These are phyloP conservation scores for Monosporascus sp. DNA, from an alignment of 2,329 filamentous ascomycete species.

Conservation along the genomic window DNA sequence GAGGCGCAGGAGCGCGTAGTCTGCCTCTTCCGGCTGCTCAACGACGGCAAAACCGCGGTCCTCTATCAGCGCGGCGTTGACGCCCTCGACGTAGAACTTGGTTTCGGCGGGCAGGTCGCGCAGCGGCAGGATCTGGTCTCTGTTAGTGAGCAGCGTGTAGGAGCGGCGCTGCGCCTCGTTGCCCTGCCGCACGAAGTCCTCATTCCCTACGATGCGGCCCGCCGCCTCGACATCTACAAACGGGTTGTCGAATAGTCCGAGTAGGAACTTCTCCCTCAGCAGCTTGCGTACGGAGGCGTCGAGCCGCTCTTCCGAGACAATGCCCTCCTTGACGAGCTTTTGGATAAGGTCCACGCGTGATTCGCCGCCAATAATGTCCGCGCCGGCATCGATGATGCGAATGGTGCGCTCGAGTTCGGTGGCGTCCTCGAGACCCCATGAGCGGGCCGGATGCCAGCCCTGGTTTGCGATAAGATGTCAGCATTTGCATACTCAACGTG, in stretches of 20 bases:
- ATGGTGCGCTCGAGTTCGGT: constrained; percentile 35
- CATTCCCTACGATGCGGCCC: constrained; percentile 36
- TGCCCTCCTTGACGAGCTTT: constrained; percentile 36
- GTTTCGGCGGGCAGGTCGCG: constrained; percentile 2
- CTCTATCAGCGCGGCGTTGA: constrained; percentile 23
- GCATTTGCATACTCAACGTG: too few species aligned
- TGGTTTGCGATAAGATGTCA: constrained; percentile 6
- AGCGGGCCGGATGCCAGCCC: constrained; percentile 40
- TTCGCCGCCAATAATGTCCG: constrained; percentile 49
- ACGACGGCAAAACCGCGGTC: constrained; percentile 28
- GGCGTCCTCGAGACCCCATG: constrained; percentile 45
- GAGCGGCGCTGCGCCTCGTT: constrained; percentile 28
- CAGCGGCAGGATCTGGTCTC: constrained; percentile 11
- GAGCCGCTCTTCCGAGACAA: constrained; percentile 38
- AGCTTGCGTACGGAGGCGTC: constrained; percentile 41
- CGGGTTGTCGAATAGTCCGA: constrained; percentile 47
- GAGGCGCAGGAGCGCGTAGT: constrained; percentile 35
- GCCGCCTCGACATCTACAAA: constrained; percentile 42
- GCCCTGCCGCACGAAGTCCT: constrained; percentile 35
- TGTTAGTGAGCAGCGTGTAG: constrained; percentile 20
- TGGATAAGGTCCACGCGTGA: constrained; percentile 41
- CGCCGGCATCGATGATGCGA: constrained; percentile 45
- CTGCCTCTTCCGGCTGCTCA: constrained; percentile 30
- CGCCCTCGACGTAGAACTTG: constrained; percentile 21
- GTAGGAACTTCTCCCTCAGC: constrained; percentile 43